Base-by-base conservation (phyloP, 768 basidiomycete species). In the Tulasnella sp. region DNA sequence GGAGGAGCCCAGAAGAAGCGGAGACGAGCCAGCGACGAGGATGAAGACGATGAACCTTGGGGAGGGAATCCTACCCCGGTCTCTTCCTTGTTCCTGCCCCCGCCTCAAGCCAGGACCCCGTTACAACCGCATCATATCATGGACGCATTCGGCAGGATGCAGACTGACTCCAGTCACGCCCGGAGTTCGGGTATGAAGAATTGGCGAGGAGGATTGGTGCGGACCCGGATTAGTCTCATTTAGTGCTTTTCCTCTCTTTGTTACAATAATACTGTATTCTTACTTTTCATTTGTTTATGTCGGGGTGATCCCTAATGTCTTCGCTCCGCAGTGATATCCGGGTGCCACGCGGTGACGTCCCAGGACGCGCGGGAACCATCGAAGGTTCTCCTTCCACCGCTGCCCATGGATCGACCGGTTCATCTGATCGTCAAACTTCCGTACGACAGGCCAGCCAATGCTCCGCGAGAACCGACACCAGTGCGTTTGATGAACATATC, bases 111-210 rank as follows among this genome's bases (percentile, higher is more conserved):
- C 1, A 87, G 94, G 79, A 94, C 91, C 4, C 90, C 94, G 0
- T 85, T 97, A 71, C 87, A 90, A 36, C 93, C 95, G 0, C 92
- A 94, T 79, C 96, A 97, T 83, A 95, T 97, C 14, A 92, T 95
- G 82, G 95, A 96, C 84, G 96, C 96, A 0, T 97, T 96, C 84
- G 87, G 94, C 2, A 87, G 94, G 80, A 96, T 97, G 92, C 95
- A 97, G 84, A 88, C 91, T 7, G 92, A 96, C 81, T 94, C 94
- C 91, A 88, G 91, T 2, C 93, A 94, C 82, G 88, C 88, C 56
- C 91, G 95, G 74, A 92, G 92, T 34, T 94, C 94, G 2, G 95
- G 95, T 0, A 93, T 96, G 91, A 88, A 91, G 80, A 95, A 97
- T 84, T 97, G 94, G 92, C 88, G 94, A 75, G 94, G 94, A 6